Base-by-base conservation (phyloP, 257 asterid species). In the Solanum dulcamara region DNA sequence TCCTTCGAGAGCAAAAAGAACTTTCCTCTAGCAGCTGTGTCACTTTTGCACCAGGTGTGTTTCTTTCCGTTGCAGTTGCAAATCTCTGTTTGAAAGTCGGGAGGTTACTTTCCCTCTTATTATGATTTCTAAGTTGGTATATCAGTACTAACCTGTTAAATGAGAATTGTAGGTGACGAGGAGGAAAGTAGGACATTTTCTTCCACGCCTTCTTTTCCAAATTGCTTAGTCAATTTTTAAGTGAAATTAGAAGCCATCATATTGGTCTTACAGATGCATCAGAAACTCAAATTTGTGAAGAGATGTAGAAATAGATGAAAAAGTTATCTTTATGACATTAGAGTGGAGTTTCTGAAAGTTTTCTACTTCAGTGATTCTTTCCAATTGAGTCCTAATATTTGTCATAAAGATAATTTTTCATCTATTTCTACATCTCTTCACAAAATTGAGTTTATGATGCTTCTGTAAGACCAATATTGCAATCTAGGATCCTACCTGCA, bases 1-100 rank as follows among this genome's bases (percentile, higher is more conserved):
- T 94, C 81, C 96, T 94, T 75, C 91, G 98, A 84, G 98, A 94
- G 84, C 96, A 91, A 88, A 89, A 92, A 87, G 98, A 92, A 85
- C 91, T 94, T 57, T 89, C 94, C 24, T 88, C 95, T 75, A 88
- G 91, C 84, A 92, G 94, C 26, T 93, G 94, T 48, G 91, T 93
- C 80, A 89, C 94, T 71, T 94, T 94, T 91, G 98, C 98, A 85
- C 98, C 98, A 89, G 97, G 98, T 87, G 84, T 85, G 94, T 87
- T 66, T 59, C 50, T 48, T 33, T 68, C 59, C n/a, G 42, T 55
- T 42, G 5, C 74, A 26, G 46, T 28, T 60, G 57, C 40, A 20
- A 81, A 72, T 84, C 40, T 51, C 32, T 20, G 6, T 70, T 84
- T 84, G 10, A 70, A 37, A 74, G 59, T 30, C 11, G 48, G 44